Evolutionary conservation across 2,329 filamentous ascomycete genomes (phyloP), one percentile per base, ranked within the genome.

Genomic region (Fusarium citri): DNA sequence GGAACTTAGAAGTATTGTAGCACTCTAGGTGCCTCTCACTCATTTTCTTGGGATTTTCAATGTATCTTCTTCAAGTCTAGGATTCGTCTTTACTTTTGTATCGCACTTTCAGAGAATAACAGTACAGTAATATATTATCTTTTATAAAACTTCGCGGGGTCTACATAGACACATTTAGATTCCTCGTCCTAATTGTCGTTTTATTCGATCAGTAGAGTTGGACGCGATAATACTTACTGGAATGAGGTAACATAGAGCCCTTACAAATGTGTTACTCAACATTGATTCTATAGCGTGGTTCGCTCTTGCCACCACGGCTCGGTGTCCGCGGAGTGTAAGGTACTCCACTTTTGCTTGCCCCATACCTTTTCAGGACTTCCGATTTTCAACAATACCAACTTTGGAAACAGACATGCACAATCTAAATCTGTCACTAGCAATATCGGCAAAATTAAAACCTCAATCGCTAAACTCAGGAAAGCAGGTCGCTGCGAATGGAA

Each of bases 361-460:
- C 34, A n/a, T 12, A 2, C 18, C 7, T 37, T 37, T n/a, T 10
- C 34, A 18, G 10, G 9, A 2, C 18, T 37, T 37, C 34, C 34
- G 34, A 37, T 37, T n/a, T n/a, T 37, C 34, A 37, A 37, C 34
- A 7, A n/a, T 2, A 37, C 34, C 34, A 37, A 11, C 34, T 37
- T 37, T 7, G 10, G 34, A 12, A 37, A 37, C 18, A n/a, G 34
- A 31, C 8, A 31, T 2, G 4, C 4, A 31, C 15, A 11, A 6
- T n/a, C 3, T n/a, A 4, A 4, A 6, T 37, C 18, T 37, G 1
- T 12, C 3, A n/a, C 6, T 3, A n/a, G 1, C 16, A n/a, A 6
- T 18, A 16, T 16, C 16, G 8, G 16, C 16, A 34, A 10, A 4
- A 37, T 37, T 10, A 7, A 30, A 2, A 11, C 34, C 9, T n/a